Percentiles rank a stretch among this genome's conserved stretches.
These are phyloP conservation scores for Debaryomyces prosopidis DNA, from an alignment of 805 yeast genomes.

Conservation along the genomic window DNA sequence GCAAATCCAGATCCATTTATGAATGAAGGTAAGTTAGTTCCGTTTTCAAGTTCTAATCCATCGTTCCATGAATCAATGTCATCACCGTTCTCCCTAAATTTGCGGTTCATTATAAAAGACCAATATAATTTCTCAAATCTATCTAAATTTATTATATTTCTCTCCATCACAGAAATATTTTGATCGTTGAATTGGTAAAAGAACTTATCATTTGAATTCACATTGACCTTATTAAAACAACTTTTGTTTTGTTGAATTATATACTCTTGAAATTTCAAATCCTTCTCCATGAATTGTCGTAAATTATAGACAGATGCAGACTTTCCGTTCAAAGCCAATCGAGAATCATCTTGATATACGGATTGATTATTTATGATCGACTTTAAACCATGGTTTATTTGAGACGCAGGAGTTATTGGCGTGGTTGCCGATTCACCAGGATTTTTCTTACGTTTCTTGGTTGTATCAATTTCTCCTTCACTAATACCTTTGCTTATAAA, in stretches of 20 bases:
- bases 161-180: conserved; percentile 8
- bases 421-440: conserved; percentile 1
- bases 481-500: conserved; percentile 8
- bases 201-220: conserved; percentile 2
- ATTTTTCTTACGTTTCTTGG: conserved; percentile 3
- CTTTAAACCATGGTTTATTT: conserved; percentile 14
- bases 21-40: conserved; percentile 25
- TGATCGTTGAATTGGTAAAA: conserved; percentile 5
- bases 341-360: conserved; percentile 16
- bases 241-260: conserved; percentile 16
- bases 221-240: conserved; percentile 9
- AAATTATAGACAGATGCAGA: conserved; percentile 54
- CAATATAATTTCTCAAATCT: conserved; percentile 46
- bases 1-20: conserved; percentile 38
- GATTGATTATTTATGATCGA: conserved; percentile 10
- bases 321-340: conserved; percentile 22
- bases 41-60: conserved; percentile 30
- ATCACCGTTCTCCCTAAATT: conserved; percentile 12
- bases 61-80: conserved; percentile 18
- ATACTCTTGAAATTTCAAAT: conserved; percentile 41
- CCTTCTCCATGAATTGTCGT: conserved; percentile 59
- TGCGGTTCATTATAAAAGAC: conserved; percentile 31
- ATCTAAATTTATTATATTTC: conserved; percentile 13
- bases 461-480: conserved; percentile 6
- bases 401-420: conserved; percentile 18